Conservation (phyloP, 108 stramenopile species). For the Bacterosira constricta region DNA sequence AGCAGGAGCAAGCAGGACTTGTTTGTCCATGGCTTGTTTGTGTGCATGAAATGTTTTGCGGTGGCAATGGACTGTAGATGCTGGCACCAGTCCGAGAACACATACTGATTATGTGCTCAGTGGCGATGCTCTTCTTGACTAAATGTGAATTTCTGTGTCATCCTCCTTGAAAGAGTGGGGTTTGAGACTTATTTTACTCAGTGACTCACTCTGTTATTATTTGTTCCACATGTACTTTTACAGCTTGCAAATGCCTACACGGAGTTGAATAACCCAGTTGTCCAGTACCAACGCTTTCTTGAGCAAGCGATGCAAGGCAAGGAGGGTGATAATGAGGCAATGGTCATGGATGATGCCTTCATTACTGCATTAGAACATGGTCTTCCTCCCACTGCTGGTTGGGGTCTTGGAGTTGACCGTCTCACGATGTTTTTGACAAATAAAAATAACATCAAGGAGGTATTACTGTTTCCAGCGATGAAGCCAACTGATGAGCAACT, state of each 20-base stretch:
- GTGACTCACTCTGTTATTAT: constrained; percentile 14
- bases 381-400: constrained; percentile 98
- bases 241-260: constrained; percentile 99
- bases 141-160: too few relatives aligned
- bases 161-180: too few relatives aligned
- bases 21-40: background rate
- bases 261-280: constrained; percentile 98
- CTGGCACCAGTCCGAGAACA: constrained; percentile 49
- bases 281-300: constrained; percentile 94
- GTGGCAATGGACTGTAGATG: constrained; percentile 40
- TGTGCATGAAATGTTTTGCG: too few relatives aligned
- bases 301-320: constrained; percentile 94
- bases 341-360: constrained; percentile 97
- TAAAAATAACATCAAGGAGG: constrained; percentile 99
- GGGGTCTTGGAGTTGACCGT: constrained; percentile 98
- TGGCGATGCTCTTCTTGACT: constrained; percentile 52
- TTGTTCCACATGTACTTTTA: constrained; percentile 4
- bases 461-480: constrained; percentile 99
- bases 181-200: too few relatives aligned
- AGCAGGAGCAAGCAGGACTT: too few relatives aligned
- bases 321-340: constrained; percentile 99
- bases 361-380: constrained; percentile 97
- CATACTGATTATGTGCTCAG: constrained; percentile 23
- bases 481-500: constrained; percentile 94
- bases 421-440: constrained; percentile 99